Evolutionary conservation across 305 asterid genomes (phyloP).

Genomic region (Fraxinus angustifolia): DNA sequence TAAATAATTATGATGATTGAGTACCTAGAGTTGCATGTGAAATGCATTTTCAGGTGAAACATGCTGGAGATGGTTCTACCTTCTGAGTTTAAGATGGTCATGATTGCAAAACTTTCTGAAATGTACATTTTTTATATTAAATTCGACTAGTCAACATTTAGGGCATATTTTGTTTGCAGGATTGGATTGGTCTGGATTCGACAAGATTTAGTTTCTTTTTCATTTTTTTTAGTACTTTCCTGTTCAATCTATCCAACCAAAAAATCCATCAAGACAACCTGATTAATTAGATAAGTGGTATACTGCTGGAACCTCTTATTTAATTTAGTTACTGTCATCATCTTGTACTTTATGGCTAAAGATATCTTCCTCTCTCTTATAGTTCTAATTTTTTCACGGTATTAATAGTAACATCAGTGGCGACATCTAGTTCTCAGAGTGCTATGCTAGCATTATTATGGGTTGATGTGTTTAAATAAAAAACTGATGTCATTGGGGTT

Average conservation of each 20-base stretch:
- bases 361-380: background rate
- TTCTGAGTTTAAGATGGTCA: background rate
- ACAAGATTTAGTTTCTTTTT: background rate
- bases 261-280: background rate
- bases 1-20: background rate
- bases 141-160: background rate
- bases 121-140: background rate
- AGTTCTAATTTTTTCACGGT: background rate
- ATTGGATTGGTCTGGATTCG: background rate
- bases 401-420: background rate
- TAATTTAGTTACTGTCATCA: background rate
- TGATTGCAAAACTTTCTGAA: background rate
- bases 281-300: background rate
- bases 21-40: background rate
- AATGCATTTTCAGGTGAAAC: background rate
- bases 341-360: background rate
- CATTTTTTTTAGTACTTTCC: background rate
- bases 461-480: background rate
- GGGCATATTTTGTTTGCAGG: background rate
- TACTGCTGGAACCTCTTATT: background rate
- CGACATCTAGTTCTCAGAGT: background rate
- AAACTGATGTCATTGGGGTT: background rate
- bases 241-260: background rate
- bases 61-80: background rate
- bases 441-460: background rate